Percentiles rank a stretch among this genome's conserved stretches.
Conservation (phyloP, 768 basidiomycete species). For the Hericium erinaceus region DNA sequence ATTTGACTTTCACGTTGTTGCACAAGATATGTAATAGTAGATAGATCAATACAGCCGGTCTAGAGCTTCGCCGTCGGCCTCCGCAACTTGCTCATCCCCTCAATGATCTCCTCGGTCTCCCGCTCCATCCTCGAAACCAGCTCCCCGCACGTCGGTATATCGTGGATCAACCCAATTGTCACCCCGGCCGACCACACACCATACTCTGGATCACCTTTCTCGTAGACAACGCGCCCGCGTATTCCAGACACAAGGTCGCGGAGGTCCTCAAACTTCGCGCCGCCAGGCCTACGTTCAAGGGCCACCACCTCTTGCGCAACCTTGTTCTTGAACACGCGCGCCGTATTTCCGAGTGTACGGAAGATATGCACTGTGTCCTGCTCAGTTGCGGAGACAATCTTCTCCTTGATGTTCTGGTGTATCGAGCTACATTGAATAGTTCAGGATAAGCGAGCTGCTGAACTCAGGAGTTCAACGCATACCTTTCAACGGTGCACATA, state of each 20-base stretch:
- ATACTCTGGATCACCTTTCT: constrained; percentile 74
- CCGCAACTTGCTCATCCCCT: constrained; percentile 28
- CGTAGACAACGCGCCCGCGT: constrained; percentile 68
- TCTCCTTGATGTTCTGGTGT: constrained; percentile 84
- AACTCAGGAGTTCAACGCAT: constrained; percentile 5
- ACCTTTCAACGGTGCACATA: constrained; percentile 87
- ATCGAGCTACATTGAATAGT: constrained; percentile 48
- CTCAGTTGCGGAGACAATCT: constrained; percentile 77
- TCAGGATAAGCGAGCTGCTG: not conserved
- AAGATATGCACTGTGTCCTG: constrained; percentile 86
- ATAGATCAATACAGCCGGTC: not conserved
- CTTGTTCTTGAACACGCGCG: constrained; percentile 81
- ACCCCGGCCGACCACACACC: constrained; percentile 80
- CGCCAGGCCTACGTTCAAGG: constrained; percentile 71
- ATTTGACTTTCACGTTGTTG: not conserved
- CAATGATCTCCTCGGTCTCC: constrained; percentile 65
- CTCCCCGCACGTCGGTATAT: constrained; percentile 75
- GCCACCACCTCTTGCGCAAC: constrained; percentile 79
- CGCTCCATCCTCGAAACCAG: constrained; percentile 60
- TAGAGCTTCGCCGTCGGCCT: constrained; percentile 18
- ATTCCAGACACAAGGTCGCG: constrained; percentile 67
- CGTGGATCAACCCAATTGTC: constrained; percentile 63
- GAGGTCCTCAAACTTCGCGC: constrained; percentile 82
- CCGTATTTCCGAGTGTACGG: constrained; percentile 75
- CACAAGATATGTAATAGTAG: not conserved